Percentiles rank a stretch among this genome's conserved stretches.
phyloP scores from a whole-genome alignment of 768 basidiomycete species.

The Boletales sp. region DNA sequence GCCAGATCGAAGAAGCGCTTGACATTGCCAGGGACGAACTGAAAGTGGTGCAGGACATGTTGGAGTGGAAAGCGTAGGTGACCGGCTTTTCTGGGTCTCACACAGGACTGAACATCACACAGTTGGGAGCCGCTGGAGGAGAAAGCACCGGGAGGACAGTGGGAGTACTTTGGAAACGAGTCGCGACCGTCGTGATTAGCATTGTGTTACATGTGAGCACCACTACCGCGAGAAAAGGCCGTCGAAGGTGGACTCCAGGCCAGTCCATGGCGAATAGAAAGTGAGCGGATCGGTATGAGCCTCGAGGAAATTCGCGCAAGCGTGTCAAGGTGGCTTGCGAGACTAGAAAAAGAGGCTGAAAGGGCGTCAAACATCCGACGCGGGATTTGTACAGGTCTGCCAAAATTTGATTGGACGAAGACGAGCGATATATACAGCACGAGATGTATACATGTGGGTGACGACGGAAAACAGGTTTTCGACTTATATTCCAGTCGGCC shows the following conservation, averaged over 20 bases:
- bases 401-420: conserved; percentile 5
- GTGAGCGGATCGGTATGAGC: conserved; percentile 13
- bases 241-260: neutral
- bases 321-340: conserved; percentile 8
- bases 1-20: conserved; percentile 84
- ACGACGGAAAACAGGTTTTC: neutral
- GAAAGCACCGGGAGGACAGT: conserved; percentile 77
- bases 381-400: neutral
- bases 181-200: conserved; percentile 36
- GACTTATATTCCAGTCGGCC: neutral
- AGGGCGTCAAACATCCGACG: neutral
- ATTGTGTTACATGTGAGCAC: conserved; percentile 7
- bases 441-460: conserved; percentile 6
- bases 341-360: conserved; percentile 22
- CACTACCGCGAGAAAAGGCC: conserved; percentile 1
- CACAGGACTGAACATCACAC: conserved; percentile 6
- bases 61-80: conserved; percentile 95
- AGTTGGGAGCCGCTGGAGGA: conserved; percentile 92
- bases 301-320: conserved; percentile 29
- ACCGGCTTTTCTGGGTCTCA: neutral
- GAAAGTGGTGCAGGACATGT: conserved; percentile 71
- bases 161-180: conserved; percentile 73
- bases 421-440: conserved; percentile 9
- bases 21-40: conserved; percentile 82
- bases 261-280: neutral